phyloP scores from a whole-genome alignment of 257 asterid genomes.

The Leonotis leonurus region DNA sequence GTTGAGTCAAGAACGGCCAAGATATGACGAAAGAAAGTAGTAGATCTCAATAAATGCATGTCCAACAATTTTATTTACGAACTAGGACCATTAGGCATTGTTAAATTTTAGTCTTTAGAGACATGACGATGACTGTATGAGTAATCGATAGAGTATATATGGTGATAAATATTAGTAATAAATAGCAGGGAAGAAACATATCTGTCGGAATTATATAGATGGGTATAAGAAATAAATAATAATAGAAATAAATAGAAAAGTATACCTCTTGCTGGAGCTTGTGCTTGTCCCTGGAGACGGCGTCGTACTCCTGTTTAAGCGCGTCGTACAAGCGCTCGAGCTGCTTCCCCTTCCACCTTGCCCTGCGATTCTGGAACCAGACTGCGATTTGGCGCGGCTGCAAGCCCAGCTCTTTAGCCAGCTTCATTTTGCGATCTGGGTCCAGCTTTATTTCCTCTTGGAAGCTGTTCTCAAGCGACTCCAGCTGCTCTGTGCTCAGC shows the following conservation, averaged over 20 bases:
- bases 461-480: constrained; percentile 74
- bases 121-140: no score
- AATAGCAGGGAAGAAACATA: no score
- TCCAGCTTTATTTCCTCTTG: constrained; percentile 92
- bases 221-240: not conserved
- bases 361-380: constrained; percentile 94
- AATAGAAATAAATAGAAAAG: not conserved
- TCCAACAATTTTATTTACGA: no score
- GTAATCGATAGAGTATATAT: no score
- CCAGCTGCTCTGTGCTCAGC: constrained; percentile 73
- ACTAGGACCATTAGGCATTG: no score
- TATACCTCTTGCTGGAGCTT: constrained; percentile 85
- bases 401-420: constrained; percentile 81
- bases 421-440: constrained; percentile 84
- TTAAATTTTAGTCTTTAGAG: no score
- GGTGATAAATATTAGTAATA: no score
- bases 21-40: no score
- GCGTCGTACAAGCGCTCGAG: constrained; percentile 72
- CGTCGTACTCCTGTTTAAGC: constrained; percentile 68
- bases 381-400: constrained; percentile 94
- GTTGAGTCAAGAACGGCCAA: no score
- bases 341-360: constrained; percentile 94
- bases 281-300: constrained; percentile 67
- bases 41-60: no score
- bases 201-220: no score